Evolutionary conservation across 179 eudicot genomes (phyloP).

Genomic region (Sideroxylon spinosum): DNA sequence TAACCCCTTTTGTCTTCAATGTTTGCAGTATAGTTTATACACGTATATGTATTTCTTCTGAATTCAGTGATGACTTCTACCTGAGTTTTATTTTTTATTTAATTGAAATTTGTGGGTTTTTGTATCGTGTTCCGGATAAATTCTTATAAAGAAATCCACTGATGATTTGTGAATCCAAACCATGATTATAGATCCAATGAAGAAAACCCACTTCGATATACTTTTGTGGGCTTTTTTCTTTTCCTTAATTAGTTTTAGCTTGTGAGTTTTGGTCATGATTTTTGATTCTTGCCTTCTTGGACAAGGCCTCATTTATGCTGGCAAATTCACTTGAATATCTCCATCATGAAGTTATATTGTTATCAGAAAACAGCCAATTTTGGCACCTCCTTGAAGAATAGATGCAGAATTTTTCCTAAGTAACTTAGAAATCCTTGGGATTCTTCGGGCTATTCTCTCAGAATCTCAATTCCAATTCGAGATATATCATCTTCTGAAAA

Average conservation of each 20-base stretch:
- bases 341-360: background rate
- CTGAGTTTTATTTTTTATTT: background rate
- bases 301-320: background rate
- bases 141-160: background rate
- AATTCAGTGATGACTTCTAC: background rate
- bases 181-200: background rate
- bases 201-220: slow-evolving; percentile 18
- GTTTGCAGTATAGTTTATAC: background rate
- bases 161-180: background rate
- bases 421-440: slow-evolving; percentile 2
- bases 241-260: slow-evolving; percentile 8
- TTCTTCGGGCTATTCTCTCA: background rate
- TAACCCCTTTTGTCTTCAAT: slow-evolving; percentile 2
- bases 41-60: background rate
- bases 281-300: background rate
- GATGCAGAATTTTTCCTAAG: background rate
- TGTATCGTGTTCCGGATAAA: background rate
- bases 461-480: slow-evolving; percentile 1
- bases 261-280: background rate
- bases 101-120: slow-evolving; percentile 1
- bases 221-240: background rate
- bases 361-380: background rate
- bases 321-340: slow-evolving; percentile 4
- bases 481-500: background rate
- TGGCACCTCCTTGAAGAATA: background rate